Conservation (phyloP, 192 early-diverging fungal genomes). For the Endogone sp. region DNA sequence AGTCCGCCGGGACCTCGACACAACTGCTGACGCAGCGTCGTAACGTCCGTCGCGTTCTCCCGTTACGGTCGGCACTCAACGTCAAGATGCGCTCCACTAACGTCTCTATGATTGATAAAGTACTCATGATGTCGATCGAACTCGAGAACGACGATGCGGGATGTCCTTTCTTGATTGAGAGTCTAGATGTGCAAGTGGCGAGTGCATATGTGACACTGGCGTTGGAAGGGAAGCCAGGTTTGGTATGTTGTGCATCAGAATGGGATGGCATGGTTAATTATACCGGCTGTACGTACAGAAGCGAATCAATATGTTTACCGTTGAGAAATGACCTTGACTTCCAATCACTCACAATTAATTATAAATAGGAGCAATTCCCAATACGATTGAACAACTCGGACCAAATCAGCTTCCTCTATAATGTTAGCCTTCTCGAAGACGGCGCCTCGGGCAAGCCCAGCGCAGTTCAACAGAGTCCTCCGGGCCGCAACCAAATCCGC, state of each 20-base stretch:
- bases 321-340: too few relatives aligned
- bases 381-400: conserved; percentile 43
- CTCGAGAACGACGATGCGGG: conserved; percentile 52
- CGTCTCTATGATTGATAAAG: conserved; percentile 50
- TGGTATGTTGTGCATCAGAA: neutral
- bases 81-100: conserved; percentile 59
- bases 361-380: conserved; percentile 31
- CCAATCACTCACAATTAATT: too few relatives aligned
- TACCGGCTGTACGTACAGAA: too few relatives aligned
- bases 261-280: neutral
- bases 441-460: conserved; percentile 7
- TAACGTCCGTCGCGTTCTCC: conserved; percentile 35
- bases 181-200: conserved; percentile 49
- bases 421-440: conserved; percentile 51
- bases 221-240: conserved; percentile 36
- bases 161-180: conserved; percentile 42
- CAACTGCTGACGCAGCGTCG: conserved; percentile 26
- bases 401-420: conserved; percentile 53
- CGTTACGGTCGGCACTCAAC: conserved; percentile 45
- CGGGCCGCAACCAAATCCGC: conserved; percentile 1
- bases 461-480: neutral
- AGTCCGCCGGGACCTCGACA: neutral
- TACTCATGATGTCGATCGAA: conserved; percentile 61
- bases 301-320: too few relatives aligned
- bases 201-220: conserved; percentile 43